Percentiles rank a stretch among this genome's conserved stretches.
Evolutionary conservation across 2,329 filamentous ascomycete genomes (phyloP).

Genomic region (Neonectria coccinea): DNA sequence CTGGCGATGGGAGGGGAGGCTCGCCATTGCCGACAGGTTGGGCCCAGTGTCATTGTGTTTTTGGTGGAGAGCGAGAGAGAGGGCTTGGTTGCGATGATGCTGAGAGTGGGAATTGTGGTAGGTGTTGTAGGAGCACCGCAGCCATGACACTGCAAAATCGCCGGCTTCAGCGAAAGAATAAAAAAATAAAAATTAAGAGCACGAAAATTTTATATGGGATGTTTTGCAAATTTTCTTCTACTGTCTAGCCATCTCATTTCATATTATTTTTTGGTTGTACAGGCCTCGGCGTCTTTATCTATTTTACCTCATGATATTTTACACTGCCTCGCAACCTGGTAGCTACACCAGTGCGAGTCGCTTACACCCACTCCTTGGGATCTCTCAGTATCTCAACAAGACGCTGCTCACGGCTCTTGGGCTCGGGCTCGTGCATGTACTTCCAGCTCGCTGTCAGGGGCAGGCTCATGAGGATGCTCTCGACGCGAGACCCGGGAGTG

Average conservation of each 20-base stretch:
- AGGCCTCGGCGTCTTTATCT: constrained; percentile 35
- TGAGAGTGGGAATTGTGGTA: neutral
- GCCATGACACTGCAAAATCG: neutral
- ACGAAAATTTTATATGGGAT: neutral
- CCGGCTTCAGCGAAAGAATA: neutral
- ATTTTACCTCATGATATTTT: constrained; percentile 37
- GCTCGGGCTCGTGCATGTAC: constrained; percentile 91
- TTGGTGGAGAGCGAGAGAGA: constrained; percentile 9
- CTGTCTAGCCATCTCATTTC: constrained; percentile 6
- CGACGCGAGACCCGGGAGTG: constrained; percentile 89
- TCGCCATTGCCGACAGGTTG: constrained; percentile 35
- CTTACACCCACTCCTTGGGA: constrained; percentile 75
- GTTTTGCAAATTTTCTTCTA: neutral
- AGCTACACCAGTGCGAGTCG: neutral
- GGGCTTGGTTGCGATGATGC: constrained; percentile 1
- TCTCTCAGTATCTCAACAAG: constrained; percentile 78
- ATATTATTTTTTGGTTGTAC: constrained; percentile 31
- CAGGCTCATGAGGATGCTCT: constrained; percentile 98
- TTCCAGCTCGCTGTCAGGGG: constrained; percentile 93
- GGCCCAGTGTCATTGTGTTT: constrained; percentile 16
- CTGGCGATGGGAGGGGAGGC: constrained; percentile 52
- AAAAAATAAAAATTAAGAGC: neutral
- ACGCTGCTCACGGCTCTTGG: constrained; percentile 80
- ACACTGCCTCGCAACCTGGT: constrained; percentile 31
- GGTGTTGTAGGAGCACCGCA: constrained; percentile 2